These are phyloP conservation scores for Mucor velutinosus DNA, from an alignment of 371 early-diverging fungal species.

Conservation along the genomic window DNA sequence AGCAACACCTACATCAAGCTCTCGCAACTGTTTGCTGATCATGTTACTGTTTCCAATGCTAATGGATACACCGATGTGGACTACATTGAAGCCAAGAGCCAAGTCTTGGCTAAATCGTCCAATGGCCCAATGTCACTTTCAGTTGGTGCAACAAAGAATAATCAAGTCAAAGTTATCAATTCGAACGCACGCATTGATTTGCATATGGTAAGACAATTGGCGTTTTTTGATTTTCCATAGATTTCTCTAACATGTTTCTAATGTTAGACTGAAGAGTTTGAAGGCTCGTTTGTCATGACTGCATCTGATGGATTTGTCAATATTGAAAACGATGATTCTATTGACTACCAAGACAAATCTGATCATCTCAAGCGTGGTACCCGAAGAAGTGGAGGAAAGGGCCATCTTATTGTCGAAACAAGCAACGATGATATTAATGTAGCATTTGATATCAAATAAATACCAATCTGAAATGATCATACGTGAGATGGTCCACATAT, in stretches of 20 bases:
- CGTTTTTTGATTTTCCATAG: neutral
- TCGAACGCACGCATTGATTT: constrained; percentile 1
- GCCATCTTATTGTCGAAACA: constrained; percentile 12
- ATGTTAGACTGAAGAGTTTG: constrained; percentile 14
- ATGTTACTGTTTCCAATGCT: neutral
- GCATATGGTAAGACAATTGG: constrained; percentile 16
- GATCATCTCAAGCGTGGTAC: constrained; percentile 10
- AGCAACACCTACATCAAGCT: constrained; percentile 7
- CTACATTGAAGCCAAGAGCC: constrained; percentile 5
- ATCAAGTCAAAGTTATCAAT: constrained; percentile 4
- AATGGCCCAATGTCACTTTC: constrained; percentile 10
- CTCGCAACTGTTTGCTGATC: neutral
- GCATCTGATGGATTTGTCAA: constrained; percentile 7
- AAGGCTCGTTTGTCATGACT: constrained; percentile 12
- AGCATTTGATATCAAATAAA: constrained; percentile 14
- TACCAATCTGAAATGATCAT: no score
- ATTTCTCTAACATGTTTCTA: neutral
- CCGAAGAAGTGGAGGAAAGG: constrained; percentile 17
- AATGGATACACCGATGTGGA: constrained; percentile 5
- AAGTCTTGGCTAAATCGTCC: constrained; percentile 6
- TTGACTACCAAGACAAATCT: constrained; percentile 9
- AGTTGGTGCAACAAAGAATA: constrained; percentile 16
- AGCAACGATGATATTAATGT: constrained; percentile 15
- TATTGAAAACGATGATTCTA: constrained; percentile 7
- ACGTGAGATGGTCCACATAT: no score